A percentile compares a stretch with the other conserved stretches of the same genome.
Conservation (phyloP, 345 rosid genomes). For the Carallia brachiata region DNA sequence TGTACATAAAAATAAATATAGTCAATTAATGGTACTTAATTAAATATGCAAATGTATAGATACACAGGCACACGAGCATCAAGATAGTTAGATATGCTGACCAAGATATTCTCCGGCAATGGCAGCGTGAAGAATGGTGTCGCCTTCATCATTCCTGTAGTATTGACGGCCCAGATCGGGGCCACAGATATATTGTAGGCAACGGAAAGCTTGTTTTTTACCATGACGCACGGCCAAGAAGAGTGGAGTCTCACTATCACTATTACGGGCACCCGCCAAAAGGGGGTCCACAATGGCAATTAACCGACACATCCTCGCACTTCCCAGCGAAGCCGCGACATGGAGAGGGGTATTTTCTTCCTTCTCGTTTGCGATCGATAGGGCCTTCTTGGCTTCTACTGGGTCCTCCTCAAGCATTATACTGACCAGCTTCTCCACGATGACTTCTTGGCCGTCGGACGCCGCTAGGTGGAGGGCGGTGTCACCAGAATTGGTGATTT, state of each 20-base stretch:
- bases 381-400: neutral
- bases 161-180: neutral
- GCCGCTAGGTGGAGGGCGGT: slow-evolving; percentile 49
- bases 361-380: slow-evolving; percentile 19
- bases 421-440: slow-evolving; percentile 17
- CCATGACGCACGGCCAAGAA: no score
- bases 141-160: slow-evolving; percentile 4
- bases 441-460: slow-evolving; percentile 25
- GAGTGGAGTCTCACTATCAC: no score
- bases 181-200: neutral
- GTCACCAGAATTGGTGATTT: slow-evolving; percentile 34
- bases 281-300: neutral
- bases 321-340: slow-evolving; percentile 37
- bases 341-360: slow-evolving; percentile 45
- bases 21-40: no score
- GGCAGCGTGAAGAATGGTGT: slow-evolving; percentile 34
- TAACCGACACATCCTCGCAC: neutral
- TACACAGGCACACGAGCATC: no score
- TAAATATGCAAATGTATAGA: neutral
- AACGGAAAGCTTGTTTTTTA: no score
- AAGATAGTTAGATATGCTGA: neutral
- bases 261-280: no score
- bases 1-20: no score
- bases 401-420: neutral
- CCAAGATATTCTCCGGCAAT: slow-evolving; percentile 22